Percentiles rank a stretch among this genome's conserved stretches.
These are phyloP conservation scores for Daedaleopsis sinensis DNA, from an alignment of 768 basidiomycete species.

Conservation along the genomic window DNA sequence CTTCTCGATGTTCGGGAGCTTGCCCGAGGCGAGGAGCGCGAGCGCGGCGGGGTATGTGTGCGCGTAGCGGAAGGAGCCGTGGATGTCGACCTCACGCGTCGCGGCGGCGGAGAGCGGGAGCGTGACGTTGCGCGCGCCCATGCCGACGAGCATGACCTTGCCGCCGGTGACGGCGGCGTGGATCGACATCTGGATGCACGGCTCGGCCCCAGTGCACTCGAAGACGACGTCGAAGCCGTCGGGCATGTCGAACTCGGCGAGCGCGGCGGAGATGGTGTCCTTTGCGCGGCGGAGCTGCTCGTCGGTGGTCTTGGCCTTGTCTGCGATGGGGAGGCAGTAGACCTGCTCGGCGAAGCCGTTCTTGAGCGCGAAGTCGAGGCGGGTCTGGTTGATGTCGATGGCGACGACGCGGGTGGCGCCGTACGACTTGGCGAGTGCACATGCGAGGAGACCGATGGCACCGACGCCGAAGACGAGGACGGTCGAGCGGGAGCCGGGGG, in stretches of 20 bases:
- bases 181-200: constrained; percentile 88
- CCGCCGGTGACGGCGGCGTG: constrained; percentile 83
- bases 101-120: constrained; percentile 87
- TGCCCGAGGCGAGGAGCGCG: constrained; percentile 62
- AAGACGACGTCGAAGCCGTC: constrained; percentile 93
- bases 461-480: constrained; percentile 93
- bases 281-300: constrained; percentile 64
- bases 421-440: constrained; percentile 70
- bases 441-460: constrained; percentile 90
- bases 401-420: constrained; percentile 78
- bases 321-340: constrained; percentile 58
- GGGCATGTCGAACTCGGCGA: constrained; percentile 57
- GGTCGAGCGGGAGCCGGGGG: constrained; percentile 43
- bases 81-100: constrained; percentile 88
- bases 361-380: constrained; percentile 75
- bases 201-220: constrained; percentile 94
- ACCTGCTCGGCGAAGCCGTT: constrained; percentile 78
- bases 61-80: constrained; percentile 89
- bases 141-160: constrained; percentile 92
- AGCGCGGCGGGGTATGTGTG: constrained; percentile 92
- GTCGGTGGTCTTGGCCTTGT: constrained; percentile 49
- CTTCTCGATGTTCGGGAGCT: constrained; percentile 64
- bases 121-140: constrained; percentile 84
- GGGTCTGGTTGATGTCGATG: constrained; percentile 82
- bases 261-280: constrained; percentile 52